Evolutionary conservation across 1,284 basidiomycete species (phyloP), one percentile per base, ranked within the genome.

Genomic region (Apiotrichum sp.): DNA sequence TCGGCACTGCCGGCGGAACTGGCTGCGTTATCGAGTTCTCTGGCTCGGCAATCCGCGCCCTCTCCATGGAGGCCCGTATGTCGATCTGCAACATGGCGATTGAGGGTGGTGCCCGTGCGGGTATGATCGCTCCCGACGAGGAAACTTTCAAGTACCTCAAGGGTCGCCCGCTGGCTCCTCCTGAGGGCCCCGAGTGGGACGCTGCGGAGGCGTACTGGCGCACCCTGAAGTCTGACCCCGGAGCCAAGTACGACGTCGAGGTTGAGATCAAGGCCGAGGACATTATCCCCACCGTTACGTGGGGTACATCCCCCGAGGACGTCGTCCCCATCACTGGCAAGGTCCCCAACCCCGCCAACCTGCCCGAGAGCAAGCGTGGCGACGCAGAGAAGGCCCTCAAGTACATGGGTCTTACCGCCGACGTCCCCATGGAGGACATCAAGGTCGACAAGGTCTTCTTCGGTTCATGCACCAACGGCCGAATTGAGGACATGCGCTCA

Each of bases 81-180:
- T 93, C 89, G 65, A 90, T 92, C 65, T 96, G 92, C 78, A 97
- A 97, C 79, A 97, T 97, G 93, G 92, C 89, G 62, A 96, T 97
- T 73, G 93, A 97, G 77, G 93, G 86, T 58, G 93, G 93, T 70
- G 93, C 93, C 62, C 84, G 93, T 67, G 91, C 91, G 6, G 93
- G 93, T 56, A 93, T 97, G 90, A 84, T 97, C 62, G 93, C 92
- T 10, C 92, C 93, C 1, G 93, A 97, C 73, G 88, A 95, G 39
- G 79, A 87, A 62, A 97, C 93, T 7, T 93, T 96, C 73, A 80
- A 73, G 50, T 97, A 97, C 77, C 85, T 97, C 62, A 84, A 83
- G 60, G 85, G 85, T 55, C 86, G 92, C 49, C 93, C 93, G 52
- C 81, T 97, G 52, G 84, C 88, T 32, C 81, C 81, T 29, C 88